These are phyloP conservation scores for Suhomyces anneliseae DNA, from an alignment of 1,139 yeast species.

Conservation along the genomic window DNA sequence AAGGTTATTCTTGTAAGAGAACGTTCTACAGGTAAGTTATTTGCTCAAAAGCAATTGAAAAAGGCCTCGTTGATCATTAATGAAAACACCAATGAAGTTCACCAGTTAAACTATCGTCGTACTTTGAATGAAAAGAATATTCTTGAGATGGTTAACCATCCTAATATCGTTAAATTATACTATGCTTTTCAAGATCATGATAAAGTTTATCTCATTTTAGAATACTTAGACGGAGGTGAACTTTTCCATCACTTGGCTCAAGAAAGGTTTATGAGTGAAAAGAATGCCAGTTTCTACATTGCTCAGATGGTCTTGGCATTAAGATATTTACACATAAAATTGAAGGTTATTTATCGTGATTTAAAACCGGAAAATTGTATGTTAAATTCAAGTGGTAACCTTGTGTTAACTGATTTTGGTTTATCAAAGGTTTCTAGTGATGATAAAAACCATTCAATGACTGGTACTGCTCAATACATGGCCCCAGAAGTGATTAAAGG, in stretches of 20 bases:
- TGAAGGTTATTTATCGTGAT: constrained; percentile 89
- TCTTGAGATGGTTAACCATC: constrained; percentile 59
- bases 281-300: constrained; percentile 74
- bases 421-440: constrained; percentile 70
- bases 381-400: constrained; percentile 73
- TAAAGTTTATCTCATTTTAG: constrained; percentile 76
- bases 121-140: constrained; percentile 47
- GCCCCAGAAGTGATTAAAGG: constrained; percentile 93
- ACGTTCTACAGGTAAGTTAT: constrained; percentile 30
- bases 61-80: constrained; percentile 42
- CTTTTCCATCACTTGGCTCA: constrained; percentile 75
- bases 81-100: constrained; percentile 36
- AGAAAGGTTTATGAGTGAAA: constrained; percentile 55
- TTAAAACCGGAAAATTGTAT: constrained; percentile 93
- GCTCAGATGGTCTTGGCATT: constrained; percentile 87
- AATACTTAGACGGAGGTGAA: constrained; percentile 93
- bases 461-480: constrained; percentile 95
- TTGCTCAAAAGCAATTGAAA: constrained; percentile 43
- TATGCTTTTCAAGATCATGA: constrained; percentile 87
- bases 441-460: constrained; percentile 60
- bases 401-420: constrained; percentile 90
- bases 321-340: constrained; percentile 65
- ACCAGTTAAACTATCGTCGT: constrained; percentile 35
- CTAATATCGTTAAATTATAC: constrained; percentile 82
- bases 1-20: constrained; percentile 43